Evolutionary conservation across 495 filamentous ascomycete genomes (phyloP), one percentile per base, ranked within the genome.

Genomic region (Cercophora newfieldiana): DNA sequence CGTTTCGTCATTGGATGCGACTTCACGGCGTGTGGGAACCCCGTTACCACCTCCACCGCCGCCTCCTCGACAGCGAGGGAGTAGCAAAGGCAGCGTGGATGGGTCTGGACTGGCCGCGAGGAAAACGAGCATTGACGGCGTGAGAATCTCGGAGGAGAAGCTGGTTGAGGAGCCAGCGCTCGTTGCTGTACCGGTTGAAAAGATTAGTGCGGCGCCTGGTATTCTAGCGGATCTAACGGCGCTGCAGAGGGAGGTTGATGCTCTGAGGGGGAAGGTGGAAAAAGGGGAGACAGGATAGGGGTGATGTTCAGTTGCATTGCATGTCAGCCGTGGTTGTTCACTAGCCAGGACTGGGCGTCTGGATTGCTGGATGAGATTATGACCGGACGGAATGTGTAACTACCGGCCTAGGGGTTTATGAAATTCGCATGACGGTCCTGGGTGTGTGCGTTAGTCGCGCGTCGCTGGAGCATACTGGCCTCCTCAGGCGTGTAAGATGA

Each of bases 231-330:
- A 91, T 76, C 77, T 92, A 37, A 80, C 85, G 7, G 84, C 86
- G 54, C 74, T 92, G 64, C 89, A 89, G 74, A 85, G 82, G 74
- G 90, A 92, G 72, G 90, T 92, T 53, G 89, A 92, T 76, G 87
- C 86, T 55, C 72, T 91, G 33, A 82, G 88, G 67, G 87, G 85
- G 1, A 83, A 83, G 64, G 87, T 83, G 66, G 82, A 80, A 29
- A 71, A 68, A 26, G 25, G 7, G 24, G 53, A 14, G 24, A 16
- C 26, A 2, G 37, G 37, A 44, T 44, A 44, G 37, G 10, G 10
- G 3, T 16, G 10, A 14, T 4, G 10, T 6, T 44, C 12, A 44
- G 37, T 44, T 44, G 2, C 37, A 44, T 6, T 8, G 37, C 18
- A 44, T 8, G 37, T 44, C 4, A 16, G 37, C 10, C 3, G 37